Percentiles rank a stretch among this genome's conserved stretches.
Conservation (phyloP, 2,329 filamentous ascomycete genomes). For the Scleromitrula shiraiana region DNA sequence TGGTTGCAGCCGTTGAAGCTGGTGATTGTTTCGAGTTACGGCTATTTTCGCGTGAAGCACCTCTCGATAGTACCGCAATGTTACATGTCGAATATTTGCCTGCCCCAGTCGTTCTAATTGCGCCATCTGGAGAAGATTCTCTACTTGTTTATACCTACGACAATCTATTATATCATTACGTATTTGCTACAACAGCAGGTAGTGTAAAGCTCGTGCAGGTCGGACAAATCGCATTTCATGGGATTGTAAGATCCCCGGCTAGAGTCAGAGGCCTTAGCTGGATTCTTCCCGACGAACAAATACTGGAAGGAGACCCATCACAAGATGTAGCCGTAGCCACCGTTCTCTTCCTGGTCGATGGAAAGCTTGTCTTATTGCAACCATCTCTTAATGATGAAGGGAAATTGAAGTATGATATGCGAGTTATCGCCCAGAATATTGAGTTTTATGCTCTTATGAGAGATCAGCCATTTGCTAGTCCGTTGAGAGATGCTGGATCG, state of each 20-base stretch:
- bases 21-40: constrained; percentile 76
- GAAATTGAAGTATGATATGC: constrained; percentile 96
- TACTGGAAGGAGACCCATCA: constrained; percentile 85
- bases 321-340: constrained; percentile 91
- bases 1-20: constrained; percentile 87
- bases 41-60: constrained; percentile 82
- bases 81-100: constrained; percentile 72
- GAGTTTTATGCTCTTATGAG: constrained; percentile 92
- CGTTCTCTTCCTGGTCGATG: constrained; percentile 93
- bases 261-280: constrained; percentile 90
- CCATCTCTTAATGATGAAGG: constrained; percentile 76
- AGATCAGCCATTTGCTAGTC: constrained; percentile 53
- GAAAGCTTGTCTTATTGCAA: constrained; percentile 86
- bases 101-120: constrained; percentile 81
- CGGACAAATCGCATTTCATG: constrained; percentile 96
- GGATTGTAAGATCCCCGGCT: constrained; percentile 88
- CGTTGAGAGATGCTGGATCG: constrained; percentile 12
- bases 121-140: constrained; percentile 86
- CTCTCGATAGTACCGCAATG: constrained; percentile 63
- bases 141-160: constrained; percentile 95
- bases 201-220: constrained; percentile 77
- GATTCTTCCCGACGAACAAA: constrained; percentile 86
- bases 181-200: constrained; percentile 67
- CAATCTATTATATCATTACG: constrained; percentile 89
- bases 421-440: constrained; percentile 88